Base-by-base conservation (phyloP, 1,284 basidiomycete species). In the Microbotryomycetes sp. region DNA sequence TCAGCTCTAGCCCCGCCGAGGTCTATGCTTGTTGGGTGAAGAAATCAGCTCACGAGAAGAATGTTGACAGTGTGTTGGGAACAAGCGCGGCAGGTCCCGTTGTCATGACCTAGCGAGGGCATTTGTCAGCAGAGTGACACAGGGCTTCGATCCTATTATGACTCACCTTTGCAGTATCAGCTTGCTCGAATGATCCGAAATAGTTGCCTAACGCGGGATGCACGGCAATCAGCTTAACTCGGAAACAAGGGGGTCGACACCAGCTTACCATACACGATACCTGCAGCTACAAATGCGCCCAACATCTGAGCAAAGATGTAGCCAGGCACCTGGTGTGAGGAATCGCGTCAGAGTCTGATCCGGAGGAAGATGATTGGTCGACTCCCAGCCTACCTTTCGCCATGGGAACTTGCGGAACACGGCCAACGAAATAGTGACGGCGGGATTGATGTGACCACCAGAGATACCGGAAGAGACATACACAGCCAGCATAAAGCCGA, bases 371-470 rank as follows among this genome's bases (percentile, higher is more conserved):
- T 3, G 5, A 42, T 36, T 16, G 48, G 26, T 12, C 31, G 23
- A 26, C 15, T 26, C 1, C 12, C 6, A 15, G 14, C 42, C 30
- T 2, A 49, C 54, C 72, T 88, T 89, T 62, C 80, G 81, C 84
- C 84, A 86, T 2, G 88, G 86, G 73, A 91, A 89, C 52, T 79
- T 80, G 60, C 88, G 83, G 71, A 84, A 83, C 5, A 83, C 77
- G 1, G 86, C 86, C 50, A 89, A 70, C 5, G 83, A 79, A 42
- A 90, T 71, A 3, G 88, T 90, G 15, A 88, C 78, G 80, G 30
- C 86, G 49, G 87, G 87, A 71, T 89, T 89, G 66, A 88, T 81
- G 71, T 89, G 87, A 32, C 86, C 87, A 22, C 87, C 86, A 52
- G 86, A 86, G 60, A 86, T 81, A 51, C 83, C 83, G 3, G 26